Evolutionary conservation across 192 early-diverging fungal genomes (phyloP), one percentile per base, ranked within the genome.

Genomic region (Linnemannia elongata): DNA sequence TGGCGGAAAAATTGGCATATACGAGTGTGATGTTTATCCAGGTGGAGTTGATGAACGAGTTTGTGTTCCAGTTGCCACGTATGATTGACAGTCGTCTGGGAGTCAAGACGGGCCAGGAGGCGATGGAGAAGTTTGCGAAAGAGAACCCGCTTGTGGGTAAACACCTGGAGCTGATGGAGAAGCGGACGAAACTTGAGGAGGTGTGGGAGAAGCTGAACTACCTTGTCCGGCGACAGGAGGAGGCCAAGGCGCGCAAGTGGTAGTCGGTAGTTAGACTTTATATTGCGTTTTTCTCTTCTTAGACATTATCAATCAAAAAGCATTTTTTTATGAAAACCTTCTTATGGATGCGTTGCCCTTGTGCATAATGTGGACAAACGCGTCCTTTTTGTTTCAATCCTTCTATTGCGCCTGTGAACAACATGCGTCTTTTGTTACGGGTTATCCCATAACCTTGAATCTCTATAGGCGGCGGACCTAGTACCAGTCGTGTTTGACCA

Each of bases 21-120:
- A 97, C 95, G 89, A 96, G 97, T 49, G 97, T 97, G 52, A 97
- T 99, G 96, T 99, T 99, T 87, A 98, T 99, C 81, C 96, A 97
- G 86, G 96, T 98, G 27, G 98, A 99, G 89, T 92, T 99, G 69
- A 90, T 99, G 85, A 98, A 97, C 85, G 98, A 99, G 89, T 99
- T 99, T 90, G 97, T 98, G 85, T 98, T 98, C 94, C 97, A 99
- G 90, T 93, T 99, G 78, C 98, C 98, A 47, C 90, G 98, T 49
- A 97, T 98, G 89, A 94, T 99, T 30, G 98, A 99, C 87, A 94
- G 97, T 77, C 91, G 94, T 72, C 83, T 99, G 76, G 97, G 97
- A 75, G 98, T 98, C 74, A 96, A 95, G 85, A 91, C 97, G 84
- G 93, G 91, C 12, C 89, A 94, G 79, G 85, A 94, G 73, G 94